Conservation (phyloP, 225 moss, liverwort and hornwort genomes). For the Asterella californica region DNA sequence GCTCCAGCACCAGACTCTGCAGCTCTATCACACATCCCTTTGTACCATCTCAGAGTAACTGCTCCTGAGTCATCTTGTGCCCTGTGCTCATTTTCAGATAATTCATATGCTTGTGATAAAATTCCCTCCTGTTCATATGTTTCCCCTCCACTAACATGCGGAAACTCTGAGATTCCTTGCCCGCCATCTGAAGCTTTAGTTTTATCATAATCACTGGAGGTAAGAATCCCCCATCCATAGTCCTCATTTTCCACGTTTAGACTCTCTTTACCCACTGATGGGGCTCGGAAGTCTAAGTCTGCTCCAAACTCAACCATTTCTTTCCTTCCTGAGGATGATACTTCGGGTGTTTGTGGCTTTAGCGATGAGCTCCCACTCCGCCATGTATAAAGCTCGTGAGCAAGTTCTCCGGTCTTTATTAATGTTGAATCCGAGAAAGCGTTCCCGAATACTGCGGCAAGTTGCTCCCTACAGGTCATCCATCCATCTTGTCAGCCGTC, state of each 20-base stretch:
- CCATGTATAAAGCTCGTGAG: slow-evolving; percentile 59
- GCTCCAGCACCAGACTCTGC: slow-evolving; percentile 44
- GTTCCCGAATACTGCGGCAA: slow-evolving; percentile 66
- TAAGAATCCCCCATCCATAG: slow-evolving; percentile 53
- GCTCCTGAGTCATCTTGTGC: slow-evolving; percentile 53
- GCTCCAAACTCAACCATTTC: slow-evolving; percentile 61
- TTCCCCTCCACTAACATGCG: slow-evolving; percentile 4
- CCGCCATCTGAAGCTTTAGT: slow-evolving; percentile 11
- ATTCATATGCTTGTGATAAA: slow-evolving; percentile 16
- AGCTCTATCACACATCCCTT: slow-evolving; percentile 66
- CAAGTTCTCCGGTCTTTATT: slow-evolving; percentile 60
- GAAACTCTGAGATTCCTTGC: slow-evolving; percentile 12
- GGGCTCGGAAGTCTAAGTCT: slow-evolving; percentile 68
- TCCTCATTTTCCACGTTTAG: slow-evolving; percentile 51
- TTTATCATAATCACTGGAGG: slow-evolving; percentile 24
- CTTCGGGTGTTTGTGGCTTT: slow-evolving; percentile 4
- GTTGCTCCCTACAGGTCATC: slow-evolving; percentile 53
- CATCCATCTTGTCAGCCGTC: neutral
- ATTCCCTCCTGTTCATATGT: neutral
- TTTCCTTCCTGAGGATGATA: slow-evolving; percentile 27
- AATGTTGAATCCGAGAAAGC: slow-evolving; percentile 56
- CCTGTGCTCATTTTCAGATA: slow-evolving; percentile 44
- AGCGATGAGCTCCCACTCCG: slow-evolving; percentile 22
- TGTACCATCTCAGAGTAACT: slow-evolving; percentile 73
- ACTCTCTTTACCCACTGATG: slow-evolving; percentile 45